Percentiles rank a stretch among this genome's conserved stretches.
phyloP scores from a whole-genome alignment of 2,329 filamentous ascomycete genomes.

The Chrysoporthe austroafricana region DNA sequence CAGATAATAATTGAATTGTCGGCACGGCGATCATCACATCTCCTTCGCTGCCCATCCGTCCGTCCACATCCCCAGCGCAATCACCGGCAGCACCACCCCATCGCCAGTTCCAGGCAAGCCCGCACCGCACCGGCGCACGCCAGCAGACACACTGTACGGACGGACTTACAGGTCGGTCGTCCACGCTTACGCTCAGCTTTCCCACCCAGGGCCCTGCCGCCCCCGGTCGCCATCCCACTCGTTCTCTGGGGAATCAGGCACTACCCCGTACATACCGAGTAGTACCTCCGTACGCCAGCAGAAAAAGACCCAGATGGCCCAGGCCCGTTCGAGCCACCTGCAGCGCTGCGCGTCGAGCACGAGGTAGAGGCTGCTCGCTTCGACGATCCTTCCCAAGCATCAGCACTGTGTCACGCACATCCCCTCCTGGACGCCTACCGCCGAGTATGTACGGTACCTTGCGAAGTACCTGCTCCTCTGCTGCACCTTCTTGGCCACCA shows the following conservation, averaged over 20 bases:
- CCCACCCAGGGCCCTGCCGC: background rate
- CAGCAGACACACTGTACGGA: too few relatives aligned
- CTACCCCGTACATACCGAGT: constrained; percentile 25
- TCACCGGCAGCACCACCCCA: too few relatives aligned
- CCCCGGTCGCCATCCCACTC: constrained; percentile 9
- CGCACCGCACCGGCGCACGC: too few relatives aligned
- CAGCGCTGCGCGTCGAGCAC: background rate
- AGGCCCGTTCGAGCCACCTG: constrained; percentile 7
- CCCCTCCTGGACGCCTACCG: background rate
- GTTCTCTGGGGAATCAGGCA: constrained; percentile 25
- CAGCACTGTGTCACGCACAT: constrained; percentile 14
- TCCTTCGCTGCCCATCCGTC: background rate
- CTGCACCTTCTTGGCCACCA: constrained; percentile 5
- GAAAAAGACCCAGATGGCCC: constrained; percentile 4
- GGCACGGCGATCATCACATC: background rate
- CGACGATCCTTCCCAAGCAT: constrained; percentile 4
- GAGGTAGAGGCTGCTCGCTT: background rate
- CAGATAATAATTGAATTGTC: background rate
- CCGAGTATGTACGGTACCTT: constrained; percentile 5
- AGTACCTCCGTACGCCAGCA: too few relatives aligned
- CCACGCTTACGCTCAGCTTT: background rate
- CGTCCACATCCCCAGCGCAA: too few relatives aligned
- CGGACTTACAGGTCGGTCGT: background rate
- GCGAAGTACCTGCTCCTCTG: constrained; percentile 7
- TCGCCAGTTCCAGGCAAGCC: too few relatives aligned